A percentile compares a stretch with the other conserved stretches of the same genome.
Conservation (phyloP, 2,329 filamentous ascomycete genomes). For the Diplodia seriata region DNA sequence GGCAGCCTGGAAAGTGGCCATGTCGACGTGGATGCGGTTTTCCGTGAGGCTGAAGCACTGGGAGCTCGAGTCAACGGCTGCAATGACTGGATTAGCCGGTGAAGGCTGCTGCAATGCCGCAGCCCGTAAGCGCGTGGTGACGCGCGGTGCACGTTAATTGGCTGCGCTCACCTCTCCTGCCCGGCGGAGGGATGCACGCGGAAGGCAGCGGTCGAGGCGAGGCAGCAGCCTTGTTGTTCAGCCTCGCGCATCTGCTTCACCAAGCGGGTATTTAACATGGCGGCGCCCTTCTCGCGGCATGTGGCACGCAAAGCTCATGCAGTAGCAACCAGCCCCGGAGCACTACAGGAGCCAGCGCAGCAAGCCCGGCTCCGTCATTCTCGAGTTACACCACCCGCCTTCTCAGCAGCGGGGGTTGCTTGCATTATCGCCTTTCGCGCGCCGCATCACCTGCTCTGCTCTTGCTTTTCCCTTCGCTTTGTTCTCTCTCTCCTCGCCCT, state of each 20-base stretch:
- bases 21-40: not conserved
- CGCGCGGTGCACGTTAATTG: not conserved
- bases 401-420: constrained; percentile 6
- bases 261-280: not conserved
- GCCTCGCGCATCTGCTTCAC: not conserved
- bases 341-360: constrained; percentile 24
- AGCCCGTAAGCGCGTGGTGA: not conserved
- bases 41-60: constrained; percentile 14
- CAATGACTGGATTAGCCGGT: constrained; percentile 5
- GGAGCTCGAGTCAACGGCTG: not conserved
- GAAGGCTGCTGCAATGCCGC: constrained; percentile 5
- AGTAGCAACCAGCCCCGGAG: not conserved
- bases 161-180: too few relatives aligned
- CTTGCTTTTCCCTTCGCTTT: not conserved
- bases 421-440: constrained; percentile 5
- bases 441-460: too few relatives aligned
- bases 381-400: constrained; percentile 8
- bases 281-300: constrained; percentile 5
- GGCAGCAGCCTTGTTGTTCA: constrained; percentile 1
- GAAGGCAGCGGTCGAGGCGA: constrained; percentile 12
- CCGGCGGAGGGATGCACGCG: not conserved
- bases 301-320: constrained; percentile 3
- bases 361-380: constrained; percentile 11
- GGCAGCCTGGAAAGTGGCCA: not conserved
- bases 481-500: not conserved